phyloP scores from a whole-genome alignment of 768 basidiomycete species.

The Ramaria sp. region DNA sequence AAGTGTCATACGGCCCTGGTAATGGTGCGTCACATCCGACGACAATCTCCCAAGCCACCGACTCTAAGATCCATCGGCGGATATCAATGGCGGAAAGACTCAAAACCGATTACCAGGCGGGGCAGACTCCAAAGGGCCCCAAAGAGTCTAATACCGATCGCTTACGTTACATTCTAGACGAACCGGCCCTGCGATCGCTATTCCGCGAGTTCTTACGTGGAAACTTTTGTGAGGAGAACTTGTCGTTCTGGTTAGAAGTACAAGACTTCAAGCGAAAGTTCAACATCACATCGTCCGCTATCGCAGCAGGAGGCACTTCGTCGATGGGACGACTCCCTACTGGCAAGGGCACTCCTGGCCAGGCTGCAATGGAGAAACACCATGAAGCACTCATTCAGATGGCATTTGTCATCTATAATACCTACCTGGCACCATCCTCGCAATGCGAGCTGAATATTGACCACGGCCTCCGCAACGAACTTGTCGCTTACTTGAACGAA shows the following conservation, averaged over 20 bases:
- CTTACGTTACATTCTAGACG: conserved; percentile 84
- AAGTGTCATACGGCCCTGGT: conserved; percentile 11
- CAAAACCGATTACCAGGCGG: conserved; percentile 41
- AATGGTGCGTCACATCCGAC: background rate
- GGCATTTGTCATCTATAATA: conserved; percentile 89
- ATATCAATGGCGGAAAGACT: conserved; percentile 70
- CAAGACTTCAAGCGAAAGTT: conserved; percentile 96
- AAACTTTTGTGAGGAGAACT: conserved; percentile 98
- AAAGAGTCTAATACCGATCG: conserved; percentile 92
- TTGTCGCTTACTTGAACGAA: conserved; percentile 87
- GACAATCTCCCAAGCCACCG: conserved; percentile 25
- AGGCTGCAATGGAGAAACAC: conserved; percentile 91
- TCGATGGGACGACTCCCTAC: conserved; percentile 21
- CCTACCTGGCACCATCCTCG: conserved; percentile 90
- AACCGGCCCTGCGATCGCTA: conserved; percentile 74
- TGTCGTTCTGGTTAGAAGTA: conserved; percentile 95
- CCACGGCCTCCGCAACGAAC: conserved; percentile 88
- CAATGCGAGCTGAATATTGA: conserved; percentile 97
- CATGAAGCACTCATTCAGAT: conserved; percentile 92
- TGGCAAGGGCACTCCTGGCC: conserved; percentile 46
- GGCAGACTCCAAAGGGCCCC: conserved; percentile 37
- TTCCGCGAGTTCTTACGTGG: conserved; percentile 91
- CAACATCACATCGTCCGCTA: conserved; percentile 87
- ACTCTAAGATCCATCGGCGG: conserved; percentile 65
- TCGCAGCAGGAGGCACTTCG: conserved; percentile 32